These are phyloP conservation scores for Lasiodiplodia citricola DNA, from an alignment of 2,329 filamentous ascomycete genomes.

Conservation along the genomic window DNA sequence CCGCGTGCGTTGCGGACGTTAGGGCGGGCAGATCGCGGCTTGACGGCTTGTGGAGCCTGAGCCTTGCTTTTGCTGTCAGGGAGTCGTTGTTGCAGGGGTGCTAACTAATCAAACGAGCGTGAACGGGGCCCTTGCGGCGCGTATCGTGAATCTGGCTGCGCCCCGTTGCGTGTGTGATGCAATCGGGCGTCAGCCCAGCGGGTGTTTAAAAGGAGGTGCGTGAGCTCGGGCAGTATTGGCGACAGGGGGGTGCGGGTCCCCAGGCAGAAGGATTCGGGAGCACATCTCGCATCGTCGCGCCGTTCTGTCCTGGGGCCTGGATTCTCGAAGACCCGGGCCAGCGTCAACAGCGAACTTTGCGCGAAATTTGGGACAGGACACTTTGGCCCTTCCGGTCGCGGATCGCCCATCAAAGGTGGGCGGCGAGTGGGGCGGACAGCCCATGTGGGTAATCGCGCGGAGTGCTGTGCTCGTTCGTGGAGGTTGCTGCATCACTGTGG, in stretches of 20 bases:
- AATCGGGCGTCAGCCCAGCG: neutral
- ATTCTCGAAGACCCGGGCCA: neutral
- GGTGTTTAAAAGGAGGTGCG: neutral
- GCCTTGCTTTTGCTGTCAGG: neutral
- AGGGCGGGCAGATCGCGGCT: neutral
- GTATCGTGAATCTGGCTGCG: neutral
- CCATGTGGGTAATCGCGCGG: conserved; percentile 11
- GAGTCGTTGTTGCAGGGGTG: neutral
- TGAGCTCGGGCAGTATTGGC: neutral
- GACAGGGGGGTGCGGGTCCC: neutral
- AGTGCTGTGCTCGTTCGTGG: neutral
- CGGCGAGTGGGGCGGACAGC: neutral
- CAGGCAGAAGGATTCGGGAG: neutral
- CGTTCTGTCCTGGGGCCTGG: neutral
- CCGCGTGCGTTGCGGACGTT: neutral
- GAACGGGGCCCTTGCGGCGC: neutral
- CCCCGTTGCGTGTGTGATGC: neutral
- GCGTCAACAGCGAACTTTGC: neutral
- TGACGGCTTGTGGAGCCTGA: neutral
- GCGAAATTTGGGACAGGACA: neutral
- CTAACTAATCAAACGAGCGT: neutral
- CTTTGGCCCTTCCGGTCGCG: neutral
- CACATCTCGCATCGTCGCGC: neutral
- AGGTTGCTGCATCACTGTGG: conserved; percentile 8
- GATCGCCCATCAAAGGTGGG: neutral